phyloP scores from a whole-genome alignment of 2,329 filamentous ascomycete genomes.

The Xylariaceae sp. region DNA sequence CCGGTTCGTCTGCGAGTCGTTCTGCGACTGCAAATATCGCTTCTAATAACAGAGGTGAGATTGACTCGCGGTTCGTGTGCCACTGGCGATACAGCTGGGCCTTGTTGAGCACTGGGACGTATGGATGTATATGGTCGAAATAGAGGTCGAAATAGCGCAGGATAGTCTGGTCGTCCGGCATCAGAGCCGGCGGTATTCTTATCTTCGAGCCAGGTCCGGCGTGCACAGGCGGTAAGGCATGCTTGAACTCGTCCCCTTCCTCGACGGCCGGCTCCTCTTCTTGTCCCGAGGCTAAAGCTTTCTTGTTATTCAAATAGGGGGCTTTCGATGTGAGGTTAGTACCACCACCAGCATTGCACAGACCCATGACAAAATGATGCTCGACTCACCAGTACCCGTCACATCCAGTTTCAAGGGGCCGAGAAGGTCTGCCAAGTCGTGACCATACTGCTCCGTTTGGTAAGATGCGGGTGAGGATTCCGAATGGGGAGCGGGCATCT shows the following conservation, averaged over 20 bases:
- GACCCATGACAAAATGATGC: not conserved
- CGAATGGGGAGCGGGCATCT: conserved; percentile 31
- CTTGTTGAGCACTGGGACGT: conserved; percentile 84
- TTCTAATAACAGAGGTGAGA: conserved; percentile 84
- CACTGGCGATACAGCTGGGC: conserved; percentile 82
- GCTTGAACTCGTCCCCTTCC: conserved; percentile 68
- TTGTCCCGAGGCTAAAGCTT: conserved; percentile 34
- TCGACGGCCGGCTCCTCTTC: conserved; percentile 61
- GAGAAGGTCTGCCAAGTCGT: conserved; percentile 72
- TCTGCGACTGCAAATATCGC: conserved; percentile 87
- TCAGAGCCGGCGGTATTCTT: conserved; percentile 84
- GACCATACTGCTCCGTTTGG: conserved; percentile 58
- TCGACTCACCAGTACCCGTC: conserved; percentile 68
- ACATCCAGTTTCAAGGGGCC: conserved; percentile 85
- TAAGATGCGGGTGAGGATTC: conserved; percentile 46
- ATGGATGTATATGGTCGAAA: conserved; percentile 86
- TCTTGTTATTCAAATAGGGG: conserved; percentile 71
- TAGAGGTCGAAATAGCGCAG: conserved; percentile 85
- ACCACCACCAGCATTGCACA: not conserved
- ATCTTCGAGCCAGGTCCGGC: conserved; percentile 69
- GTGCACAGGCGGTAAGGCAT: conserved; percentile 61
- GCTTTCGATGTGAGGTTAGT: conserved; percentile 42
- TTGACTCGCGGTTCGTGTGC: conserved; percentile 73
- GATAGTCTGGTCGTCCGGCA: conserved; percentile 80
- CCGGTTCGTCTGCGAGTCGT: conserved; percentile 73